Conservation (phyloP, 305 asterid genomes). For the Fraxinus sp. region DNA sequence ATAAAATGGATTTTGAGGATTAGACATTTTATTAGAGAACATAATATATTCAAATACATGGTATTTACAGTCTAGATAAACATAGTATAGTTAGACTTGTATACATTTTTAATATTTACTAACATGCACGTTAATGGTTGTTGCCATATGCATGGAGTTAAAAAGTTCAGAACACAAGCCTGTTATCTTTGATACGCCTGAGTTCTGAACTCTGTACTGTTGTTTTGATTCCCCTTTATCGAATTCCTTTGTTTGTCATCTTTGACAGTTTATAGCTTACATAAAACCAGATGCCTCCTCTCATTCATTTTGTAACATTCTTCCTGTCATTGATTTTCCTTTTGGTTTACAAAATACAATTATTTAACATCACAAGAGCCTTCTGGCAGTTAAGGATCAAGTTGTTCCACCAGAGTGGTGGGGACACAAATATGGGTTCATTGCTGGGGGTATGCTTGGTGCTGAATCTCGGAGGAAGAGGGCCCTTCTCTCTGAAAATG, state of each 20-base stretch:
- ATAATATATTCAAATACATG: not conserved
- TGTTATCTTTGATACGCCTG: not conserved
- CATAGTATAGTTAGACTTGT: not conserved
- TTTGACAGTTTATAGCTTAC: not conserved
- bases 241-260: not conserved
- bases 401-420: conserved; percentile 79
- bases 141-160: not conserved
- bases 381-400: conserved; percentile 42
- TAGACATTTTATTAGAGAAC: not conserved
- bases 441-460: conserved; percentile 85
- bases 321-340: not conserved
- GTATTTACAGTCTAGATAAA: not conserved
- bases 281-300: not conserved
- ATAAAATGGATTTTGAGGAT: not conserved
- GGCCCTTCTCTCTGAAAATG: conserved; percentile 28
- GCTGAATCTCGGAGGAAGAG: conserved; percentile 66
- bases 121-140: not conserved
- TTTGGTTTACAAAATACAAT: not conserved
- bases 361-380: not conserved
- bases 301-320: not conserved
- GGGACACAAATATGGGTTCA: conserved; percentile 81
- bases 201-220: not conserved
- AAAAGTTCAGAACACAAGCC: not conserved
- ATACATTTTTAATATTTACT: not conserved
- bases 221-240: not conserved